Conservation (phyloP, 129 eudicot species). For the Deinandra increscens region DNA sequence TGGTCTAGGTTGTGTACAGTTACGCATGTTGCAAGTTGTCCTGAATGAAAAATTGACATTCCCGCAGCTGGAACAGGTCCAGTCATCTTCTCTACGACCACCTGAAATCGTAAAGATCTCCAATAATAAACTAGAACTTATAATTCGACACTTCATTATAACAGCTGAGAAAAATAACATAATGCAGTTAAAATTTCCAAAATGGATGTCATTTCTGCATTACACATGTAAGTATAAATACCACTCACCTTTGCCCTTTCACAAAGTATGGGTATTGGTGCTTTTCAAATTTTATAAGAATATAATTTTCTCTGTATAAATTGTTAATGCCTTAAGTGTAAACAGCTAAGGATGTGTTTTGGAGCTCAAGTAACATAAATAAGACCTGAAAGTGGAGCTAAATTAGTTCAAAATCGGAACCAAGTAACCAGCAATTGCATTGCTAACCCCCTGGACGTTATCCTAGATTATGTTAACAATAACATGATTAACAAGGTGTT, state of each 20-base stretch:
- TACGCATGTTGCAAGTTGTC: constrained; percentile 95
- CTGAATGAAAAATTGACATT: constrained; percentile 94
- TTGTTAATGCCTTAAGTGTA: not conserved
- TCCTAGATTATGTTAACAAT: not conserved
- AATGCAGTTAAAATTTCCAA: not conserved
- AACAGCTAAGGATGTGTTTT: not conserved
- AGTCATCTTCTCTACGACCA: constrained; percentile 95
- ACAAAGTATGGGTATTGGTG: not conserved
- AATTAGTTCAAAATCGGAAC: not conserved
- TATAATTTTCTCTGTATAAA: no score
- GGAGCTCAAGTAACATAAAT: constrained; percentile 10
- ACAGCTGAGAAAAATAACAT: not conserved
- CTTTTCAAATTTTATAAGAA: not conserved
- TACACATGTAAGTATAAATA: not conserved
- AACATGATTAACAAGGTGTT: not conserved
- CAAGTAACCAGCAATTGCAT: not conserved
- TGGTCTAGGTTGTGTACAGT: constrained; percentile 92
- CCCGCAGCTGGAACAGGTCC: constrained; percentile 98
- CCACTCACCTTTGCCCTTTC: not conserved
- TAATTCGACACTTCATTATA: not conserved
- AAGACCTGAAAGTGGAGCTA: not conserved
- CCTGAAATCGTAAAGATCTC: constrained; percentile 41
- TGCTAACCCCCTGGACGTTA: not conserved
- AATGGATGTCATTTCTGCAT: not conserved
- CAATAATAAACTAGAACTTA: not conserved